Evolutionary conservation across 768 basidiomycete genomes (phyloP), one percentile per base, ranked within the genome.

Genomic region (Russula foetens): DNA sequence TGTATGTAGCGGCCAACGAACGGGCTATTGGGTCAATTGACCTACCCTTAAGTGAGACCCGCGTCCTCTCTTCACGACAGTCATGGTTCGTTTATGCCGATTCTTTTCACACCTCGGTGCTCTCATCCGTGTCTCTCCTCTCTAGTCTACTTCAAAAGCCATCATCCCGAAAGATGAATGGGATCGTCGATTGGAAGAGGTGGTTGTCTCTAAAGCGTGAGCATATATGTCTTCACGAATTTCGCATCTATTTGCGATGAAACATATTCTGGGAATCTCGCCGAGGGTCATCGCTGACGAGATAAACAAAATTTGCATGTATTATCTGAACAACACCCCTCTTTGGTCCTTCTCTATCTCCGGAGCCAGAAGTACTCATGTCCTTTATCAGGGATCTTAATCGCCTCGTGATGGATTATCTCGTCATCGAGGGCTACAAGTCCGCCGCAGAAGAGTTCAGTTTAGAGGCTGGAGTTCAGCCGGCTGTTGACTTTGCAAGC

Each of bases 211-310:
- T 31, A 96, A 96, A 79, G 75, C 84, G 95, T 98, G 82, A 86
- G 93, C 87, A 52, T 26, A 14, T 54, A 57, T 50, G 58, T 64
- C 67, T 60, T 58, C 54, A 66, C 60, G 33, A 26, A 21, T 47
- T 62, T 53, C 46, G 52, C 56, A 23, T 52, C 72, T 73, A 71
- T 68, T 49, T 71, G 75, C 71, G 86, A 88, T 88, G 86, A 89
- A n/a, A 73, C 76, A 75, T 81, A 73, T 70, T 72, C 86, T 98
- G 95, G 96, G 96, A 99, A 98, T 98, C 96, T 98, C 96, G 94
- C 96, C 87, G 93, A 92, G 74, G 63, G 69, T 73, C 71, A 48
- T 49, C 69, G 65, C 77, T 84, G 88, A 86, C 78, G 85, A 88
- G 79, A 61, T 66, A 67, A 69, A 75, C 81, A 79, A 79, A 71